phyloP scores from a whole-genome alignment of 2,329 filamentous ascomycete genomes.

The Lachnellula subtilissima region DNA sequence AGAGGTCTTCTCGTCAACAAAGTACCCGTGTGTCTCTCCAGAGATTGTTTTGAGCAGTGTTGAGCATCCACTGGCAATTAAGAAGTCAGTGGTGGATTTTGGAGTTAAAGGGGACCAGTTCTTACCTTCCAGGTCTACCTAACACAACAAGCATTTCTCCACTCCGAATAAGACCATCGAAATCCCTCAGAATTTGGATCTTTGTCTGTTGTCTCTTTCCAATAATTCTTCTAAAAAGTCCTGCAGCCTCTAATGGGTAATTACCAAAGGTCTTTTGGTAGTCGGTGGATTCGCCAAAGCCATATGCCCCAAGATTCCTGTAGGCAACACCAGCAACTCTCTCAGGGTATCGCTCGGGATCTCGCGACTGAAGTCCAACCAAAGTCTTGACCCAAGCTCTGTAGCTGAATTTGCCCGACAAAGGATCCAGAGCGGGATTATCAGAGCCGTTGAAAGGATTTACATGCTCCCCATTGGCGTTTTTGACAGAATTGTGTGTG shows the following conservation, averaged over 20 bases:
- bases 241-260: constrained; percentile 48
- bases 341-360: constrained; percentile 49
- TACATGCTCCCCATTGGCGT: constrained; percentile 25
- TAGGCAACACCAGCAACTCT: constrained; percentile 61
- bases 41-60: constrained; percentile 57
- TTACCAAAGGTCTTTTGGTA: constrained; percentile 65
- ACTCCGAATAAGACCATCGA: constrained; percentile 58
- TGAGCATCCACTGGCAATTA: constrained; percentile 49
- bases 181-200: constrained; percentile 53
- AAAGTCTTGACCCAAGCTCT: constrained; percentile 58
- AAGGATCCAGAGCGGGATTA: constrained; percentile 50
- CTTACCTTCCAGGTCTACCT: constrained; percentile 55
- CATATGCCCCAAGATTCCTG: constrained; percentile 64
- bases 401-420: constrained; percentile 48
- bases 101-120: neutral
- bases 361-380: constrained; percentile 42
- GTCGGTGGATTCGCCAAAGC: constrained; percentile 63
- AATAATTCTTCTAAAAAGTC: constrained; percentile 44
- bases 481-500: constrained; percentile 23
- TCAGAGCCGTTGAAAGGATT: constrained; percentile 48
- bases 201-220: constrained; percentile 48
- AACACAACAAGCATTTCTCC: constrained; percentile 68
- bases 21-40: constrained; percentile 51
- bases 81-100: neutral
- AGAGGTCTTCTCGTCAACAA: constrained; percentile 43